These are phyloP conservation scores for Chalciporus sphaerocephalus DNA, from an alignment of 768 basidiomycete genomes.

Conservation along the genomic window DNA sequence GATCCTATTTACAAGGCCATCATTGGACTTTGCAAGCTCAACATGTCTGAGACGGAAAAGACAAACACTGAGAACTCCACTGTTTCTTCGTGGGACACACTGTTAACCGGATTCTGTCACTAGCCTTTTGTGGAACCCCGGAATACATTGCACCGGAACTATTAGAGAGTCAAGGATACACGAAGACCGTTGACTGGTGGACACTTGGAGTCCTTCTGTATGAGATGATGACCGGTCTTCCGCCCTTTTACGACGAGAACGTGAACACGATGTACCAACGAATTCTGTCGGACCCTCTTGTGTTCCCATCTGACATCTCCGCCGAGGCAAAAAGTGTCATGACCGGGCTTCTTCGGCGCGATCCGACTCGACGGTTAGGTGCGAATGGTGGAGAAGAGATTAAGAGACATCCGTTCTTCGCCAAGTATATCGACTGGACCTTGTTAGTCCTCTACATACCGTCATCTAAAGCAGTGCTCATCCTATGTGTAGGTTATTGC, in stretches of 20 bases:
- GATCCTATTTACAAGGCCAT: conserved; percentile 2
- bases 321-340: conserved; percentile 87
- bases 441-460: conserved; percentile 38
- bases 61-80: conserved; percentile 74
- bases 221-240: conserved; percentile 98
- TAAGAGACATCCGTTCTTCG: conserved; percentile 92
- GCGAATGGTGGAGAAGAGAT: conserved; percentile 93
- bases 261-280: conserved; percentile 97
- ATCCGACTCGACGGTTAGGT: conserved; percentile 84
- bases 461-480: conserved; percentile 2
- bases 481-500: conserved; percentile 51
- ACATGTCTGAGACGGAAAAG: conserved; percentile 97
- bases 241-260: conserved; percentile 98
- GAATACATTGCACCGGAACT: conserved; percentile 99
- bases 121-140: conserved; percentile 96
- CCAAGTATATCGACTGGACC: conserved; percentile 91
- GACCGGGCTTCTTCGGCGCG: conserved; percentile 81
- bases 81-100: not conserved
- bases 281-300: conserved; percentile 88
- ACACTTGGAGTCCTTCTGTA: conserved; percentile 93
- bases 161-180: conserved; percentile 94
- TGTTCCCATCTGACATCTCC: conserved; percentile 86
- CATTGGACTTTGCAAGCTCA: conserved; percentile 81
- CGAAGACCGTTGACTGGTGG: conserved; percentile 99
- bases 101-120: conserved; percentile 6